Evolutionary conservation across 106 monocot species (phyloP), one percentile per base, ranked within the genome.

Genomic region (Posidonia australis): DNA sequence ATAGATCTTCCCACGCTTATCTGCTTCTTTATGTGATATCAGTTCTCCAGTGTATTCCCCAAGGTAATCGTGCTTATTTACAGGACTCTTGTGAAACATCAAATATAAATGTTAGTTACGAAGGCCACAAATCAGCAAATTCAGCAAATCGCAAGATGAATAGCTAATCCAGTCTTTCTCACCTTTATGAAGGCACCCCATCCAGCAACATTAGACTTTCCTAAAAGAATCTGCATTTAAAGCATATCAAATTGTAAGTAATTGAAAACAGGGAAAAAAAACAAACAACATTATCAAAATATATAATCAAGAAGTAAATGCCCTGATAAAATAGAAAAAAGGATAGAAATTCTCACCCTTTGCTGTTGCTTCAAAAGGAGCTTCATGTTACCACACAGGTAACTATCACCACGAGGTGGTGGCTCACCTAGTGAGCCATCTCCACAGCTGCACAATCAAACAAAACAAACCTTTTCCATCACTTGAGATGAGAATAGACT

Each of bases 111-210:
- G 20, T 25, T 10, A 48, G 7, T 10, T 19, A 67, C 54, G n/a
- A 52, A 4, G 14, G 29, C n/a, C n/a, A n/a, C 16, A 44, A 26
- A 56, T 59, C 20, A 32, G 53, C 1, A 23, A 58, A 60, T 16
- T 30, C 18, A 32, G 18, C 5, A 61, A 1, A 61, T 58, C 54
- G 21, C 22, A 9, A 24, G 14, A 9, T 41, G 29, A 61, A 57
- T 16, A 14, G 24, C 23, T 27, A 24, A n/a, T 30, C 28, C 6
- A 13, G 26, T 17, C 32, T 17, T 42, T 9, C 62, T 69, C 26
- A 91, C 98, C 83, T 87, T 91, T 67, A 91, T 77, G 69, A 91
- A 98, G n/a, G 98, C 98, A 67, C 98, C 98, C 98, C 98, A 98
- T 68, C 98, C 98, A 55, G 98, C 91, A 77, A 98, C 85, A 75